Evolutionary conservation across 2,329 filamentous ascomycete genomes (phyloP), one percentile per base, ranked within the genome.

Genomic region (Aspergillus ruber): DNA sequence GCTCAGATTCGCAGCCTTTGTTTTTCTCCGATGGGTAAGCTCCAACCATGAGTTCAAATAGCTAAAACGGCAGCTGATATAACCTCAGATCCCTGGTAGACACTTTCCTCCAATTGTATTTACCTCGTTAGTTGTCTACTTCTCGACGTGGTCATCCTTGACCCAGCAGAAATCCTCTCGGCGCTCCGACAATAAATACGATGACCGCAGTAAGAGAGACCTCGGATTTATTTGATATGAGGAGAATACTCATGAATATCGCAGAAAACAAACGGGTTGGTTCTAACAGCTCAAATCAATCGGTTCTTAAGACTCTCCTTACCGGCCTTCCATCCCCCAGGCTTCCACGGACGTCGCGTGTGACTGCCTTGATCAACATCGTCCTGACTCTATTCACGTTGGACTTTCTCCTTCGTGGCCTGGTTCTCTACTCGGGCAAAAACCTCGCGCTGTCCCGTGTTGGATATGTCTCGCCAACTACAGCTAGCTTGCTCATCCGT

Each of bases 361-460:
- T 83, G 21, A 88, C 86, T 0, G 80, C 90, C 44, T 68, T 83
- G 23, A 78, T 93, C 64, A 97, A 97, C 64, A 61, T 82, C 15
- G 69, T 78, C 2, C 72, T 93, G 36, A 76, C 89, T 5, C 73
- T 80, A 7, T 80, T 91, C 67, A 80, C 84, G 0, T 76, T 84
- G 21, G 93, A 98, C 65, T 80, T 90, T 35, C 76, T 95, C 12
- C 90, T 87, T 62, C 81, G 86, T 17, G 85, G 86, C 2, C 81
- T 82, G 9, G 66, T 84, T 50, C 78, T 85, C 29, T 78, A 95
- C 65, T 82, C 85, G 3, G 82, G 77, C 21, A 73, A 87, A 23
- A 83, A 94, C 54, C 73, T 95, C 9, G 88, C 90, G 0, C 95
- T 98, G 65, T 87, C 88, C 36, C 81, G 93, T 7, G 74, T 95